phyloP scores from a whole-genome alignment of 768 basidiomycete genomes.

The Auricularia heimuer region DNA sequence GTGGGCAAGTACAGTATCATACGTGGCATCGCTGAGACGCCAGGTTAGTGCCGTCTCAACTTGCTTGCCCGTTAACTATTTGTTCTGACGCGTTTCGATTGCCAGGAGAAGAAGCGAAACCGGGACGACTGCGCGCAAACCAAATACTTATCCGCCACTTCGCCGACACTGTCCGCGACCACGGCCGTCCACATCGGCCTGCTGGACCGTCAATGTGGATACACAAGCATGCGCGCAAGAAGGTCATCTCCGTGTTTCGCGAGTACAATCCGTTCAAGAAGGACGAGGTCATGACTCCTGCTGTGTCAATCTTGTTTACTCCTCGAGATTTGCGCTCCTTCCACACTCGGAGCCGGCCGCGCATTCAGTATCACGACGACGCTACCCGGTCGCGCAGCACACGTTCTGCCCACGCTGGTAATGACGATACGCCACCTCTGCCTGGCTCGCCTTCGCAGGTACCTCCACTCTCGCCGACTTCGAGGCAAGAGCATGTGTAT shows the following conservation, averaged over 20 bases:
- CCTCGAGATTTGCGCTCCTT: neutral
- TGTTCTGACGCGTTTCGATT: slow-evolving; percentile 2
- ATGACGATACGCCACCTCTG: neutral
- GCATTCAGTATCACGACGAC: slow-evolving; percentile 1
- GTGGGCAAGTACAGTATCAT: slow-evolving; percentile 59
- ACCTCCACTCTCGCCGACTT: neutral
- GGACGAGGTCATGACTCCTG: neutral
- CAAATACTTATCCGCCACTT: slow-evolving; percentile 54
- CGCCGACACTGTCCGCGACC: slow-evolving; percentile 34
- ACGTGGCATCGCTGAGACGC: slow-evolving; percentile 10
- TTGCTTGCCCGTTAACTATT: neutral
- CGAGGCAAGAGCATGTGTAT: neutral
- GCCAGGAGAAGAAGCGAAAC: slow-evolving; percentile 32
- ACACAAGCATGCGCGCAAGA: slow-evolving; percentile 73
- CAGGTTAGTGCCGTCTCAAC: neutral
- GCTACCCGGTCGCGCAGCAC: neutral
- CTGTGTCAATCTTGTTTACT: neutral
- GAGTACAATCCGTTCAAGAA: slow-evolving; percentile 12
- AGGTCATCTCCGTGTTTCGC: slow-evolving; percentile 72
- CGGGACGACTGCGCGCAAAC: slow-evolving; percentile 54
- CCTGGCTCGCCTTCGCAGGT: neutral
- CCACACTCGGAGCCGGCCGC: neutral
- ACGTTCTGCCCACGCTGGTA: neutral
- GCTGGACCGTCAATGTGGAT: slow-evolving; percentile 58
- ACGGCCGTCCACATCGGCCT: slow-evolving; percentile 21